These are phyloP conservation scores for Micractinium sp. DNA, from an alignment of 139 green algal species.

Conservation along the genomic window DNA sequence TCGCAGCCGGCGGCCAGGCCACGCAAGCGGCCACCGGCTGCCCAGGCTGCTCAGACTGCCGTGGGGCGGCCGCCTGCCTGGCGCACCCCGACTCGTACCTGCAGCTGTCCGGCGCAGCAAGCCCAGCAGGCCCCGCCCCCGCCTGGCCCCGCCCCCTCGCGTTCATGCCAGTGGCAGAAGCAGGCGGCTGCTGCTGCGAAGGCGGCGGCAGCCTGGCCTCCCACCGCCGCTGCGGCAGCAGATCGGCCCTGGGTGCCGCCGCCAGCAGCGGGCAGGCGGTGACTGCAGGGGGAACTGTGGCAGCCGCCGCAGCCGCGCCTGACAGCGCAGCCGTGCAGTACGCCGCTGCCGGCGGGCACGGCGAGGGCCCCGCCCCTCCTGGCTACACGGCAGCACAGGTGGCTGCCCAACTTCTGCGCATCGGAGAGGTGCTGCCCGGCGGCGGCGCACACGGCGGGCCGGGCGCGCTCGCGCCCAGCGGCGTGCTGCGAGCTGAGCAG, in stretches of 20 bases:
- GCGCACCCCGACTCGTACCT: neutral
- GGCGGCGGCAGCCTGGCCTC: neutral
- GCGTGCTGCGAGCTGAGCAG: neutral
- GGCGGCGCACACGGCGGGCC: too few species aligned
- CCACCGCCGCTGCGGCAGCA: neutral
- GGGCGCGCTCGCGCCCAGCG: too few species aligned
- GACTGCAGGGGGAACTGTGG: neutral
- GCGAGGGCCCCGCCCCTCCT: too few species aligned
- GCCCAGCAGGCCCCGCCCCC: neutral
- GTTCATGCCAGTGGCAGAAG: neutral
- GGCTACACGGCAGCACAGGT: neutral
- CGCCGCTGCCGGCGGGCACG: neutral
- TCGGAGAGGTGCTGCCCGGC: neutral
- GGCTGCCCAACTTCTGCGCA: neutral
- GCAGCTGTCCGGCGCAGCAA: neutral
- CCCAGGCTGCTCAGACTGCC: neutral
- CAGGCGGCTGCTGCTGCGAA: neutral
- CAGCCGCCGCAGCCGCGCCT: neutral
- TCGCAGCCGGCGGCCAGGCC: neutral
- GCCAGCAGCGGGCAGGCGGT: neutral
- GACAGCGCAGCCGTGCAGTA: neutral
- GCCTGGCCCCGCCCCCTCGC: neutral
- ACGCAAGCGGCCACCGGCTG: neutral
- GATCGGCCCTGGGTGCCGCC: neutral
- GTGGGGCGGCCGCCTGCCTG: neutral